Base-by-base conservation (phyloP, 192 early-diverging fungal genomes). In the Rhizoclosmatium globosum region DNA sequence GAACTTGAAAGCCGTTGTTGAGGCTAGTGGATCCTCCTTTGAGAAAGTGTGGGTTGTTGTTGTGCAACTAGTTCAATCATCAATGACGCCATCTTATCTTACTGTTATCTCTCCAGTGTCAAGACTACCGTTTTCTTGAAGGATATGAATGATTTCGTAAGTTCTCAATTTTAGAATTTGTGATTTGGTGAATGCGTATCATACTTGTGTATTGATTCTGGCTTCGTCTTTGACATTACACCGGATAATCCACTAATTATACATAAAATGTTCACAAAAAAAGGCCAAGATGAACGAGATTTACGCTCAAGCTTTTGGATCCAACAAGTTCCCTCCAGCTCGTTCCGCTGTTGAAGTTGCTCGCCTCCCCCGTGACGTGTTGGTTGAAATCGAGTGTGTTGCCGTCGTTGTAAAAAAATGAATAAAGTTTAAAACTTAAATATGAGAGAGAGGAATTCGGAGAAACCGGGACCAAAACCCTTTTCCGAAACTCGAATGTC, bases 341-440 rank as follows among this genome's bases (percentile, higher is more conserved):
- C 81, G 87, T 17, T 86, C 85, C 3, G 85, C 87, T n/a, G 93
- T 98, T 60, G 90, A 98, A 81, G 97, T 97, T 45, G 95, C 94
- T 69, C 91, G 94, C 79, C 89, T 98, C 59, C 96, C 96, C 43
- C 89, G 92, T 82, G 93, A 94, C 82, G 94, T 95, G 48, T 80
- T 92, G 80, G 94, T 98, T 46, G 96, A 98, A 87, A 94, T 98
- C 76, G 96, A 98, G 82, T 92, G 91, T 47, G 90, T 98, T 75
- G 95, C 94, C 74, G 61, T 85, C 11, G 82, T 84, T 47, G 56
- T n/a, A n/a, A n/a, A n/a, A n/a, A n/a, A n/a, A n/a, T n/a, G n/a
- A n/a, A n/a, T n/a, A n/a, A n/a, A n/a, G n/a, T n/a, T n/a, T n/a
- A n/a, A n/a, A n/a, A n/a, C n/a, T n/a, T n/a, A n/a, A n/a, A n/a